Conservation (phyloP, 176 grass and related monocot genomes). For the Triticum monococcum region DNA sequence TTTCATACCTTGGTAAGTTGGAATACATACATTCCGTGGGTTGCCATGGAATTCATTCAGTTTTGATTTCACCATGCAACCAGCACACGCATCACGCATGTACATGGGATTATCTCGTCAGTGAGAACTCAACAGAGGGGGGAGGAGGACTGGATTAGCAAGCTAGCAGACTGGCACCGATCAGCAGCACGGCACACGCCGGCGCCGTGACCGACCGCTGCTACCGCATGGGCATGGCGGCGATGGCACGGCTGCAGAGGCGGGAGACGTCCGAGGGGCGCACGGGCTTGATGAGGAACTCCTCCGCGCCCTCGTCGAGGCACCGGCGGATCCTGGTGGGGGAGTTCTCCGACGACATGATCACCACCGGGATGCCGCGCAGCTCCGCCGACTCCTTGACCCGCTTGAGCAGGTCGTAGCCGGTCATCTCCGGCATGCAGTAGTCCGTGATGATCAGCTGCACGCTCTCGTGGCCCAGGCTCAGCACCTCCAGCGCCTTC, state of each 20-base stretch:
- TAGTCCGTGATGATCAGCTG: slow-evolving; percentile 49
- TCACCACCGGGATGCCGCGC: slow-evolving; percentile 52
- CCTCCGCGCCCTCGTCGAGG: slow-evolving; percentile 41
- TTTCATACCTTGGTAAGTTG: neutral
- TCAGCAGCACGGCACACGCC: no score
- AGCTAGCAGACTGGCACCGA: no score
- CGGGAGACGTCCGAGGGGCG: slow-evolving; percentile 34
- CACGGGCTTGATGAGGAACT: slow-evolving; percentile 49
- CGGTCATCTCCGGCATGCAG: slow-evolving; percentile 61
- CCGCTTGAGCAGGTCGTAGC: slow-evolving; percentile 50
- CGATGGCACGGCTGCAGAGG: neutral
- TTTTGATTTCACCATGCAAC: no score
- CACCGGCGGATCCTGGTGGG: slow-evolving; percentile 45
- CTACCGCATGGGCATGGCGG: neutral
- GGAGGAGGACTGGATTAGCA: neutral
- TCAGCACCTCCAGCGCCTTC: slow-evolving; percentile 52
- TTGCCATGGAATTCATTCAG: neutral
- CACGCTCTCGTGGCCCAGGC: slow-evolving; percentile 39
- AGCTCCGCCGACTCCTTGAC: slow-evolving; percentile 56
- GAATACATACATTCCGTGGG: neutral
- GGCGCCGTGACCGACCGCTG: no score
- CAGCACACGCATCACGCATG: no score
- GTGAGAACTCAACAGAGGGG: neutral
- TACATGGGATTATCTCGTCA: neutral
- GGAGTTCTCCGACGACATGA: slow-evolving; percentile 63